A percentile compares a stretch with the other conserved stretches of the same genome.
These are phyloP conservation scores for Moesziomyces globuligerus DNA, from an alignment of 1,284 basidiomycete genomes.

Conservation along the genomic window DNA sequence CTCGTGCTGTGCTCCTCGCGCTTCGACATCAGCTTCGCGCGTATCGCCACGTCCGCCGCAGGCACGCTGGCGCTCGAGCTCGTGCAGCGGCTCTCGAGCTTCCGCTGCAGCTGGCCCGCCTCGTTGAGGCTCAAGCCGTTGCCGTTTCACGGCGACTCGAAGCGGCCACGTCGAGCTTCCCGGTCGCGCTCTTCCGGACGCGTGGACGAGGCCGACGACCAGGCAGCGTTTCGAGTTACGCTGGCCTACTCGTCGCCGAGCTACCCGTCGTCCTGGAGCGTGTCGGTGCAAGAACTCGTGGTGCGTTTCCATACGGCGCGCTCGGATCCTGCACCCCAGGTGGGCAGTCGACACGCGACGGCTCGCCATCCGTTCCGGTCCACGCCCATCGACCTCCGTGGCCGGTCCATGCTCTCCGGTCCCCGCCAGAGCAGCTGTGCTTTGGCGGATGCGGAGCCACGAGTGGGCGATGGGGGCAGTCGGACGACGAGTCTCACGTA, in stretches of 20 bases:
- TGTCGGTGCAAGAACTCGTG: slow-evolving; percentile 61
- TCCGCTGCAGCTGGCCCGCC: slow-evolving; percentile 45
- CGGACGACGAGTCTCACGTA: slow-evolving; percentile 51
- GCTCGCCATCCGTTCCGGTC: slow-evolving; percentile 25
- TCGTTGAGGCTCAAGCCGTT: slow-evolving; percentile 44
- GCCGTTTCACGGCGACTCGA: slow-evolving; percentile 41
- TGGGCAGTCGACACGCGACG: slow-evolving; percentile 40
- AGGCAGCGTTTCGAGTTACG: slow-evolving; percentile 46
- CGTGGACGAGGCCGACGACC: not conserved
- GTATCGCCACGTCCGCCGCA: slow-evolving; percentile 4
- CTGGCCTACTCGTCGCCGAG: slow-evolving; percentile 62
- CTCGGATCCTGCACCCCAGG: slow-evolving; percentile 4
- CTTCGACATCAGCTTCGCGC: slow-evolving; percentile 55
- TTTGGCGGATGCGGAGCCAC: no score
- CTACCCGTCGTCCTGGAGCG: slow-evolving; percentile 59
- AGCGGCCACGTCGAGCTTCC: slow-evolving; percentile 7
- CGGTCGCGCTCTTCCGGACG: not conserved
- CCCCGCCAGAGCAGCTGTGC: no score
- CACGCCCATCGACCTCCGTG: slow-evolving; percentile 33
- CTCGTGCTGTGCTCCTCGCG: slow-evolving; percentile 61
- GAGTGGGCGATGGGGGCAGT: no score
- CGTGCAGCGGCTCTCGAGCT: slow-evolving; percentile 36
- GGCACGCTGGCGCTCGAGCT: not conserved
- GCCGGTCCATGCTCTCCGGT: slow-evolving; percentile 30
- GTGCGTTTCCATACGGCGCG: slow-evolving; percentile 25